Evolutionary conservation across 108 stramenopile species (phyloP).

Genomic region (Cyclotella baltica): DNA sequence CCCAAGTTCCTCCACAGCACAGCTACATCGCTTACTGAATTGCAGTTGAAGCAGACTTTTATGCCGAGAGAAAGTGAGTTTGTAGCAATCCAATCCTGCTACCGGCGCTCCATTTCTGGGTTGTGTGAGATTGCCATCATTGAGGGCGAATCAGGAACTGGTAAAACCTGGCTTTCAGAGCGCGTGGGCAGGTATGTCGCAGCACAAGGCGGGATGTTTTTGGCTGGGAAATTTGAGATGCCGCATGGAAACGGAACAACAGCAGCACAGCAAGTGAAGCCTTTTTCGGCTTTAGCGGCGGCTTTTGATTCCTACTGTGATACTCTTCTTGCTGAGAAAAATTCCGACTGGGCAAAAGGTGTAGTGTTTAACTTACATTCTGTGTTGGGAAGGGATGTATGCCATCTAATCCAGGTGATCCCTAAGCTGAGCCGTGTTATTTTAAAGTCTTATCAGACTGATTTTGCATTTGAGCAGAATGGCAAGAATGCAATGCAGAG

Average conservation of each 20-base stretch:
- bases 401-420: conserved; percentile 7
- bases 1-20: conserved; percentile 1
- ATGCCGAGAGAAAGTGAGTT: not conserved
- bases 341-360: not conserved
- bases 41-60: not conserved
- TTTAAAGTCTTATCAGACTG: not conserved
- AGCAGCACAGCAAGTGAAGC: conserved; percentile 11
- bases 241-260: no score
- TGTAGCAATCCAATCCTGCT: not conserved
- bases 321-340: not conserved
- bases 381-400: conserved; percentile 14
- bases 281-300: conserved; percentile 26
- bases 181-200: not conserved
- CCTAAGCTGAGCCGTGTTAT: conserved; percentile 21
- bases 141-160: conserved; percentile 7
- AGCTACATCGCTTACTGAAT: not conserved
- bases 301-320: conserved; percentile 29
- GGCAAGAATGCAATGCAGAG: conserved; percentile 21
- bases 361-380: not conserved
- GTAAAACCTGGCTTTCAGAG: conserved; percentile 7
- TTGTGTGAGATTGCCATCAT: not conserved
- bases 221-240: conserved; percentile 41
- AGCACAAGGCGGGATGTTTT: conserved; percentile 19
- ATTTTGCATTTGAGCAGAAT: not conserved
- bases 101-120: not conserved